Base-by-base conservation (phyloP, 805 yeast genomes). In the Saturnispora serradocipensis region DNA sequence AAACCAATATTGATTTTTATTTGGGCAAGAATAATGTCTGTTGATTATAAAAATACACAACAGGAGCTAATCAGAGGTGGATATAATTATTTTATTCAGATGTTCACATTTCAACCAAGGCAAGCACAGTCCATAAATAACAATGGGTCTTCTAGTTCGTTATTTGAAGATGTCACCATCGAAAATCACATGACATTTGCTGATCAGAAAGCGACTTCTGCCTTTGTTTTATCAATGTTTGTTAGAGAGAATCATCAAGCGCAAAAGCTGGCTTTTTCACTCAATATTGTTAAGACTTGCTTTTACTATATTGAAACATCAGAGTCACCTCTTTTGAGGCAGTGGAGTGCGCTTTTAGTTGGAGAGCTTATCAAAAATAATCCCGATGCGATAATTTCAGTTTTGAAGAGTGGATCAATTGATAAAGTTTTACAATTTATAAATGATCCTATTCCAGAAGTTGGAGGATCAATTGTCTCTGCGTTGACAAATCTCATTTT, bases 11-110 rank as follows among this genome's bases (percentile, higher is more conserved):
- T 93, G 52, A 93, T 93, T 1, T 93, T 91, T 61, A 93, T 93
- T 50, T 93, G 99, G 99, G 96, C 98, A 0, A 75, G 98, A 58
- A 88, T 93, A 22, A 88, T 93, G 93, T 90, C 97, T 3, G 95
- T 93, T 24, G 98, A 91, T 67, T 84, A 86, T 64, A 78, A 80
- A 57, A 84, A 86, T 61, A 88, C 96, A 3, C 99, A 93, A 65
- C 89, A 84, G 56, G 99, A 93, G 62, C 75, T 93, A 30, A 78
- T 93, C 56, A 90, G 90, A 60, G 98, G 91, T 62, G 96, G 97
- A 0, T 90, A 82, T 66, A 81, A 82, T 59, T 91, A 93, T 65
- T 93, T 93, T 64, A 80, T 88, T 43, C 80, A 83, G 54, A 88
- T 91, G 62, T 70, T 93, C 44, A 82, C 83, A 51, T 67, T 73